A percentile compares a stretch with the other conserved stretches of the same genome.
Conservation (phyloP, 2,329 filamentous ascomycete genomes). For the Paradendryphiella salina region DNA sequence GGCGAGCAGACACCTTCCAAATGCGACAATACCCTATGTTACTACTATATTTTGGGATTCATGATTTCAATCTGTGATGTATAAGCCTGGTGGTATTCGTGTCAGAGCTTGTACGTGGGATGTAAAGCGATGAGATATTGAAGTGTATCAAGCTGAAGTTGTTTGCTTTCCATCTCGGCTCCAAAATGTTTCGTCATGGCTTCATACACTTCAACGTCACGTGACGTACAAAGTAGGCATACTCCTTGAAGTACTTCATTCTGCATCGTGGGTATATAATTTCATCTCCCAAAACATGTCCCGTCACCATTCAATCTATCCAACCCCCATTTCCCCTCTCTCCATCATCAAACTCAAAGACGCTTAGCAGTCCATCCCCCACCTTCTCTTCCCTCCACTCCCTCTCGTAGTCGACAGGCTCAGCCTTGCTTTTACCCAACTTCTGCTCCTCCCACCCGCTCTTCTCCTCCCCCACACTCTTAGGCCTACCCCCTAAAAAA, state of each 20-base stretch:
- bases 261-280: too few species aligned
- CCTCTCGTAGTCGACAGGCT: background rate
- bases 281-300: too few species aligned
- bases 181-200: too few species aligned
- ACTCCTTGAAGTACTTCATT: too few species aligned
- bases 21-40: background rate
- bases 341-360: slow-evolving; percentile 3
- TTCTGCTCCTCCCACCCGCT: background rate
- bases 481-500: background rate
- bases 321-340: background rate
- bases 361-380: background rate
- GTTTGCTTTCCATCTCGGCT: too few species aligned
- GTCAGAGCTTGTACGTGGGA: background rate
- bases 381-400: background rate
- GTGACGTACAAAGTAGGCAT: too few species aligned
- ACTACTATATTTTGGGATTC: background rate
- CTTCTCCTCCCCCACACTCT: background rate
- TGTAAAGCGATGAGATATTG: too few species aligned
- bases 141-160: background rate
- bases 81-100: background rate
- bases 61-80: background rate
- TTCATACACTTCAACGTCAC: too few species aligned
- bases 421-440: background rate
- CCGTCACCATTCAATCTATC: background rate
- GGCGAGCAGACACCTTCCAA: background rate